Evolutionary conservation across 1,284 basidiomycete species (phyloP).

Genomic region (Peniophora sp.): DNA sequence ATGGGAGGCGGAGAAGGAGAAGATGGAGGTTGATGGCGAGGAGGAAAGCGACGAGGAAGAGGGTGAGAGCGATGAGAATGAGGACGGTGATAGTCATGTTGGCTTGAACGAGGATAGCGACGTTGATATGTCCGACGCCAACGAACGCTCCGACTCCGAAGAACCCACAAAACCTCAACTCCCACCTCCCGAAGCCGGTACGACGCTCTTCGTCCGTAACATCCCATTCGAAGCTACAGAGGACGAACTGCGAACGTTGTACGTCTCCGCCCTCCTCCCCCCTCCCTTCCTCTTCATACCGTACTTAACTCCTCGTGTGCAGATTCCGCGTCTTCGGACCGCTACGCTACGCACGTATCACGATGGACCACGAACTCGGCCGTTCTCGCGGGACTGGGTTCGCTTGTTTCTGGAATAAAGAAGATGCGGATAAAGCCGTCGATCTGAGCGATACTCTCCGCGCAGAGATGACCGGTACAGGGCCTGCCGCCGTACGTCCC

Average conservation of each 20-base stretch:
- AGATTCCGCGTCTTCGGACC: slow-evolving; percentile 91
- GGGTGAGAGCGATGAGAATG: slow-evolving; percentile 20
- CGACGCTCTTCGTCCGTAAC: slow-evolving; percentile 93
- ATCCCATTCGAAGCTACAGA: slow-evolving; percentile 90
- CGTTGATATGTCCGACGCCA: slow-evolving; percentile 30
- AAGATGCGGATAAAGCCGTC: slow-evolving; percentile 83
- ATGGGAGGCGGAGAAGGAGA: slow-evolving; percentile 77
- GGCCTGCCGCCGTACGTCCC: slow-evolving; percentile 21
- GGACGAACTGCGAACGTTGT: slow-evolving; percentile 81
- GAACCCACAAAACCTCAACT: slow-evolving; percentile 62
- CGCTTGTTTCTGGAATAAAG: slow-evolving; percentile 94
- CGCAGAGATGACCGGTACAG: slow-evolving; percentile 47
- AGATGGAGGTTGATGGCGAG: slow-evolving; percentile 32
- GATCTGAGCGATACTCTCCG: slow-evolving; percentile 73
- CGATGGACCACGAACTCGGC: slow-evolving; percentile 78
- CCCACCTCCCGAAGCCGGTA: slow-evolving; percentile 77
- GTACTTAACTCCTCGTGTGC: slow-evolving; percentile 1
- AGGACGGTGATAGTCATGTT: slow-evolving; percentile 17
- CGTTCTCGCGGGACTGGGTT: slow-evolving; percentile 94
- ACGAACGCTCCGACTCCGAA: slow-evolving; percentile 42
- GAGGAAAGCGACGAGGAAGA: slow-evolving; percentile 24
- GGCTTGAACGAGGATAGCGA: slow-evolving; percentile 23
- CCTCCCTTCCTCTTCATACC: not conserved
- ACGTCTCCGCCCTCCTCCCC: slow-evolving; percentile 26
- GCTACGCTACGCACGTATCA: slow-evolving; percentile 89